phyloP scores from a whole-genome alignment of 2,329 filamentous ascomycete species.

The Penicillium glabrum region DNA sequence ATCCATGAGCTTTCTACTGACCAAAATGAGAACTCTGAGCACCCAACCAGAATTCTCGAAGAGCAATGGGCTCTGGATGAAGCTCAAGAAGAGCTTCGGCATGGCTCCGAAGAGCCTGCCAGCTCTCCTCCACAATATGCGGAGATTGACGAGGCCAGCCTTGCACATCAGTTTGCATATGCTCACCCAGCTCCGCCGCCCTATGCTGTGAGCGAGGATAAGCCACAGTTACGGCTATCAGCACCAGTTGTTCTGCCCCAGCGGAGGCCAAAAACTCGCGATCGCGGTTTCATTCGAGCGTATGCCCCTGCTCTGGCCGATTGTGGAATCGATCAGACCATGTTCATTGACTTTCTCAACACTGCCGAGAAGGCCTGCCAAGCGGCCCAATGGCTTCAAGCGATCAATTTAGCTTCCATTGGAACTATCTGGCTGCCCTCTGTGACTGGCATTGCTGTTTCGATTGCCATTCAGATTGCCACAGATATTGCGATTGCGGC shows the following conservation, averaged over 20 bases:
- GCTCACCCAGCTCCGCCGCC: conserved; percentile 10
- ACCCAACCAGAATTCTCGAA: conserved; percentile 5
- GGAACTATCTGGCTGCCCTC: conserved; percentile 41
- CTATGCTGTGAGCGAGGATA: not conserved
- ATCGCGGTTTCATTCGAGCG: conserved; percentile 41
- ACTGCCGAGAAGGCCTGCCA: conserved; percentile 40
- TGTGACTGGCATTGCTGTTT: conserved; percentile 45
- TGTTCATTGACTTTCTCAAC: conserved; percentile 40
- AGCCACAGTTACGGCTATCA: conserved; percentile 15
- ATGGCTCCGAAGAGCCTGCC: not conserved
- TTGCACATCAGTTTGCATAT: conserved; percentile 17
- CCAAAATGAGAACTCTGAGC: not conserved
- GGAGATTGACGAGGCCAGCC: conserved; percentile 1
- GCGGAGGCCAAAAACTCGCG: conserved; percentile 35
- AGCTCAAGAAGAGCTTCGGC: conserved; percentile 21
- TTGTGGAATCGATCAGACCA: conserved; percentile 36
- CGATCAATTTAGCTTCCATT: conserved; percentile 45
- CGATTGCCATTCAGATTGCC: conserved; percentile 45
- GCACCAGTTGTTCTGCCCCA: conserved; percentile 43
- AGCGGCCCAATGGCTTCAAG: conserved; percentile 38
- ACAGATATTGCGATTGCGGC: conserved; percentile 45
- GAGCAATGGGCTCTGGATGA: conserved; percentile 27
- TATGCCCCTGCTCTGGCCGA: conserved; percentile 39
- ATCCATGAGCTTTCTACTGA: not conserved
- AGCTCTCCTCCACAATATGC: not conserved